These are phyloP conservation scores for Primulina huaijiensis DNA, from an alignment of 257 asterid species.

Conservation along the genomic window DNA sequence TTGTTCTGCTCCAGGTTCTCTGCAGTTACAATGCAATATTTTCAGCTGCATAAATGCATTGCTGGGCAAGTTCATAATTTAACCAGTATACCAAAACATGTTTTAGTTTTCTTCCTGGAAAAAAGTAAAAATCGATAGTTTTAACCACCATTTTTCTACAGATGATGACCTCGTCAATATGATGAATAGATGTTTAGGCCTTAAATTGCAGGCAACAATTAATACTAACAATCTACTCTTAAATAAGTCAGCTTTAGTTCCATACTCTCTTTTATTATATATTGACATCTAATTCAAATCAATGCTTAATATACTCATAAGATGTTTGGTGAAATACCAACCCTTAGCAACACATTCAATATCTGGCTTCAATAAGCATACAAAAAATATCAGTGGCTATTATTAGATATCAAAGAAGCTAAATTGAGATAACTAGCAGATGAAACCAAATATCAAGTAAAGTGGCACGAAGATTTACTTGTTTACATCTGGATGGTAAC, in stretches of 20 bases:
- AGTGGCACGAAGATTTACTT: slow-evolving; percentile 49
- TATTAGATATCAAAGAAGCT: slow-evolving; percentile 2
- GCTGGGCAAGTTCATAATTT: background rate
- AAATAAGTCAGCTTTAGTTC: background rate
- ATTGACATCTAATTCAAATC: background rate
- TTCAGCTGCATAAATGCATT: slow-evolving; percentile 16
- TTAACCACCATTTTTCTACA: background rate
- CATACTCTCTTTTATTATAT: slow-evolving; percentile 1
- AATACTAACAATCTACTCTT: background rate
- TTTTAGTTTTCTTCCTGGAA: background rate
- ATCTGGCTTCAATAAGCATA: background rate
- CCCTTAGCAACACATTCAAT: slow-evolving; percentile 6
- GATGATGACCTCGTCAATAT: background rate
- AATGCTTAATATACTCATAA: background rate
- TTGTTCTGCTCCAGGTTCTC: slow-evolving; percentile 92
- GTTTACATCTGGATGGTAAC: slow-evolving; percentile 95
- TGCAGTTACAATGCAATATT: slow-evolving; percentile 34
- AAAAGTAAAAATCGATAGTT: slow-evolving; percentile 14
- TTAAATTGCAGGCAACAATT: slow-evolving; percentile 6
- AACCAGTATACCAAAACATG: slow-evolving; percentile 1
- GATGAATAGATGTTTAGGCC: background rate
- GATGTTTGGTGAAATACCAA: slow-evolving; percentile 2
- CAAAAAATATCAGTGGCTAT: slow-evolving; percentile 1
- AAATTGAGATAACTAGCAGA: slow-evolving; percentile 5
- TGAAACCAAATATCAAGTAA: slow-evolving; percentile 17